These are phyloP conservation scores for Tricholoma flavovirens DNA, from an alignment of 768 basidiomycete species.

Conservation along the genomic window DNA sequence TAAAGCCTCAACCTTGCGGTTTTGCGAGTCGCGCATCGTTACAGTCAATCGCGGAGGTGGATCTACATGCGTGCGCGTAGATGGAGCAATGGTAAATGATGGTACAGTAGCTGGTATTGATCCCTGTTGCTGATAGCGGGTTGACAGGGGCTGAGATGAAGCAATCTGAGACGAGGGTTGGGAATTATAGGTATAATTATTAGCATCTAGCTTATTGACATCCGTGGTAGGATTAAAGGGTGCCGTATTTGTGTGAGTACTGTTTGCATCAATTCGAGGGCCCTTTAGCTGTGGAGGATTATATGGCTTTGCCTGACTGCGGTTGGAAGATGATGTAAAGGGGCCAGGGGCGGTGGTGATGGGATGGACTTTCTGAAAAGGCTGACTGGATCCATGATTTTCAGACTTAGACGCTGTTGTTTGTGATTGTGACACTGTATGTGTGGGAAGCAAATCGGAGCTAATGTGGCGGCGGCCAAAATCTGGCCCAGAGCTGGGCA, in stretches of 20 bases:
- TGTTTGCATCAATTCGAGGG: neutral
- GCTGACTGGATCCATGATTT: neutral
- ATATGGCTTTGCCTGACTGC: neutral
- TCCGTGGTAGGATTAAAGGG: neutral
- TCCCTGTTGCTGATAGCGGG: neutral
- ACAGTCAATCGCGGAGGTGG: neutral
- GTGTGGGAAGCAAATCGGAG: neutral
- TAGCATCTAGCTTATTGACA: neutral
- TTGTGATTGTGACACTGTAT: neutral
- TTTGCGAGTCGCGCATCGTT: neutral
- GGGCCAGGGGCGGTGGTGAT: neutral
- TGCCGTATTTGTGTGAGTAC: neutral
- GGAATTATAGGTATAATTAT: neutral
- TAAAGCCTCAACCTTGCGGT: neutral
- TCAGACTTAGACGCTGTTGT: neutral
- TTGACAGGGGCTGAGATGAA: neutral
- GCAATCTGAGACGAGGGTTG: neutral
- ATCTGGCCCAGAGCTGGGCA: neutral
- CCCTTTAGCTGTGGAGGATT: neutral
- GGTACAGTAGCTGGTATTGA: neutral
- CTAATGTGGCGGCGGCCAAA: neutral
- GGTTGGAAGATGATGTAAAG: neutral
- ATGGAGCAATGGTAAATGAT: neutral
- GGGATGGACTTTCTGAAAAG: neutral
- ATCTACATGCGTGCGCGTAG: neutral